phyloP scores from a whole-genome alignment of 2,329 filamentous ascomycete genomes.

The Trichophyton equinum region DNA sequence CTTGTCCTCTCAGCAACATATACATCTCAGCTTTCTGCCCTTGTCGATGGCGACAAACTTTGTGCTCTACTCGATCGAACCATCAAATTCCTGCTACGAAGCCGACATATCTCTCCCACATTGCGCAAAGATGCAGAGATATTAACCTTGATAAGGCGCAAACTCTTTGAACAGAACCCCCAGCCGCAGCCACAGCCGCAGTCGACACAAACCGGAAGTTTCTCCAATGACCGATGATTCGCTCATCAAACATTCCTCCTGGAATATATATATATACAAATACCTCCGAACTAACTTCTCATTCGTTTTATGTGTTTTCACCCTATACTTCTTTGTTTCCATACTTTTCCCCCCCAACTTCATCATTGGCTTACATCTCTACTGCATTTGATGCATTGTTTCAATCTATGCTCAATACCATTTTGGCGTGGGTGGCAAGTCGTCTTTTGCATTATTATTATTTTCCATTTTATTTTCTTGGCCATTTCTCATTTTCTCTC shows the following conservation, averaged over 20 bases:
- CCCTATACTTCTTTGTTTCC: neutral
- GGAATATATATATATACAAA: neutral
- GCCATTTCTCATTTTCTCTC: neutral
- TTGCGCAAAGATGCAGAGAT: conserved; percentile 64
- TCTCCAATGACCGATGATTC: conserved; percentile 5
- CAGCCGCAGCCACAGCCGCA: neutral
- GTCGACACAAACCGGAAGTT: conserved; percentile 4
- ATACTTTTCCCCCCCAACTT: neutral
- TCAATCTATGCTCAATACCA: conserved; percentile 4
- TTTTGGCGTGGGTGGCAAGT: conserved; percentile 1
- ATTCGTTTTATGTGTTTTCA: neutral
- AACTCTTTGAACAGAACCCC: conserved; percentile 23
- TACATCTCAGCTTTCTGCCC: conserved; percentile 49
- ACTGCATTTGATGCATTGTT: conserved; percentile 1
- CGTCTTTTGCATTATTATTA: neutral
- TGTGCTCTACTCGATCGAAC: conserved; percentile 56
- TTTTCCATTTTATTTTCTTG: neutral
- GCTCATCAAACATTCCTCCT: neutral
- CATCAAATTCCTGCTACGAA: conserved; percentile 59
- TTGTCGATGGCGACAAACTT: conserved; percentile 47
- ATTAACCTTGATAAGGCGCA: conserved; percentile 42
- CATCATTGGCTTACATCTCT: neutral
- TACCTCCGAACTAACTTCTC: neutral
- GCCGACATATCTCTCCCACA: conserved; percentile 61
- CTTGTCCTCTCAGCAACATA: conserved; percentile 77